phyloP scores from a whole-genome alignment of 2,329 filamentous ascomycete species.

The Monilinia laxa region DNA sequence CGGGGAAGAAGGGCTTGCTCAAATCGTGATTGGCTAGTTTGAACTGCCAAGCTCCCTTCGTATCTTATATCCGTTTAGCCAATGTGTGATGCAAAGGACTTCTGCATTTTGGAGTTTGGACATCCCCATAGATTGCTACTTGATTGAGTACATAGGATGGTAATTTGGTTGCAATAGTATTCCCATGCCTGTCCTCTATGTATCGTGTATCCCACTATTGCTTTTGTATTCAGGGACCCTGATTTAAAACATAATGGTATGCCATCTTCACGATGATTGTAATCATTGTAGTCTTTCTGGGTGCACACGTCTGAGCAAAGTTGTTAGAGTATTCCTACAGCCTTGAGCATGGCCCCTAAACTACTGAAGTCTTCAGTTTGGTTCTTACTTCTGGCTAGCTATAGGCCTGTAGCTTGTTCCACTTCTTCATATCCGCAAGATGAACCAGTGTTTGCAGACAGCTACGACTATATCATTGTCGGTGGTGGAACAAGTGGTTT shows the following conservation, averaged over 20 bases:
- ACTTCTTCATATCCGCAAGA: background rate
- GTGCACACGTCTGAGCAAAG: background rate
- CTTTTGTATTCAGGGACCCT: background rate
- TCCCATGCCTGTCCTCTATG: background rate
- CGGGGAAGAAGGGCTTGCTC: background rate
- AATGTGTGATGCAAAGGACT: background rate
- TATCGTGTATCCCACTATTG: background rate
- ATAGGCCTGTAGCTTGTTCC: background rate
- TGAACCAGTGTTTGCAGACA: constrained; percentile 5
- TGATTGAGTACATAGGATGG: background rate
- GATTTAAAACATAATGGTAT: background rate
- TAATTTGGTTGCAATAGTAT: background rate
- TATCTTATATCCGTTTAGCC: constrained; percentile 12
- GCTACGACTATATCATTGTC: constrained; percentile 21
- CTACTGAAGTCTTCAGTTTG: background rate
- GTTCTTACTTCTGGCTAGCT: background rate
- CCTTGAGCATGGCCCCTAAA: background rate
- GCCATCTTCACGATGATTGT: background rate
- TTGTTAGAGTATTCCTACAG: background rate
- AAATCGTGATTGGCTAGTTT: background rate
- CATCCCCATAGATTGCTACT: background rate
- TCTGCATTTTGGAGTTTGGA: background rate
- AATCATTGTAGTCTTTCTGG: background rate
- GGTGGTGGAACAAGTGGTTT: constrained; percentile 17
- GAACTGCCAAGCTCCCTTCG: background rate